Conservation (phyloP, 2,329 filamentous ascomycete genomes). For the Pestalotiopsis sp. region DNA sequence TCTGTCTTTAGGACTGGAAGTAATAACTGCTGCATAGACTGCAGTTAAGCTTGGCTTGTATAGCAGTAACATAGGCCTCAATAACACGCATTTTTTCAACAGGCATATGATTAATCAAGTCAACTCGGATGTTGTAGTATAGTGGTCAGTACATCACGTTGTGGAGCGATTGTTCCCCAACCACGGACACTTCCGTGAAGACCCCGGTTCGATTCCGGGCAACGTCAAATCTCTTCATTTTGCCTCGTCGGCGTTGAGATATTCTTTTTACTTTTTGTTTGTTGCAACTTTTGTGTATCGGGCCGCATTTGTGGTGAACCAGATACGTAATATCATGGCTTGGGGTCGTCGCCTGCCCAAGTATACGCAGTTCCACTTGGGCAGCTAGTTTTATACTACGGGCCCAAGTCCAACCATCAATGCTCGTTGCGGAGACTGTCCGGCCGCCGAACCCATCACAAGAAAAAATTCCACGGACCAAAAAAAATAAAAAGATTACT, state of each 20-base stretch:
- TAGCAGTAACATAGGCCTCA: neutral
- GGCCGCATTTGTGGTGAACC: neutral
- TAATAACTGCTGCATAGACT: too few species aligned
- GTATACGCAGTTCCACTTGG: neutral
- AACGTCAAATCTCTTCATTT: conserved; percentile 2
- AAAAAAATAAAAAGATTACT: neutral
- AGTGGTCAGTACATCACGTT: conserved; percentile 14
- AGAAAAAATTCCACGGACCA: neutral
- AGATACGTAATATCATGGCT: neutral
- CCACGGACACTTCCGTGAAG: conserved; percentile 8
- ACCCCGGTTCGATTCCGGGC: conserved; percentile 14
- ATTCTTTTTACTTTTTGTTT: neutral
- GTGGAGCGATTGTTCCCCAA: neutral
- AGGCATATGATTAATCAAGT: neutral
- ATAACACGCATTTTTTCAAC: too few species aligned
- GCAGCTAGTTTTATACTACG: neutral
- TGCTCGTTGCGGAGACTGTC: neutral
- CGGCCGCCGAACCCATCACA: neutral
- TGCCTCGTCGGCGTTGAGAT: neutral
- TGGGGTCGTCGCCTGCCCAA: neutral
- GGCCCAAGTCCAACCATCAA: too few species aligned
- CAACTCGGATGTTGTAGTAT: conserved; percentile 10
- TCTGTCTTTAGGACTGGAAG: too few species aligned
- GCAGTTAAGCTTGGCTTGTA: neutral
- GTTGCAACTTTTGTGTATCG: neutral